Evolutionary conservation across 257 asterid species (phyloP).

Genomic region (Salvia splendens): DNA sequence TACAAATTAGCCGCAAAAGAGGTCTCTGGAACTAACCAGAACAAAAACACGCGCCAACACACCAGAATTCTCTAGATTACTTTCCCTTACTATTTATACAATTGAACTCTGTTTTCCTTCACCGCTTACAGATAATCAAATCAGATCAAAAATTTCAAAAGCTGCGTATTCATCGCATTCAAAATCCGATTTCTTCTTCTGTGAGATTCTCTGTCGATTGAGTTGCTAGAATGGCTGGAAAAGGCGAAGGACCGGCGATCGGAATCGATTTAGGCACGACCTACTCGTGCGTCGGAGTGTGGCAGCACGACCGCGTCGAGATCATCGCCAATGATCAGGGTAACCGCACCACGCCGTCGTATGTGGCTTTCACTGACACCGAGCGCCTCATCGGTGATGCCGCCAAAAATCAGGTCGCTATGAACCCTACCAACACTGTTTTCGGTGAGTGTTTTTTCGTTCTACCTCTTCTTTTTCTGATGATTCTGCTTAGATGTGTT

Average conservation of each 20-base stretch:
- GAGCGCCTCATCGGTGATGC: conserved; percentile 55
- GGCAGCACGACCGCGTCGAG: conserved; percentile 51
- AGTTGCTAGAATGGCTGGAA: conserved; percentile 37
- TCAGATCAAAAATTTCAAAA: background rate
- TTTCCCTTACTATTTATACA: conserved; percentile 16
- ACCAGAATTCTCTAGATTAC: conserved; percentile 23
- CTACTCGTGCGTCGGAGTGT: conserved; percentile 44
- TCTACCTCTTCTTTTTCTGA: background rate
- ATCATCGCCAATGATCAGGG: conserved; percentile 49
- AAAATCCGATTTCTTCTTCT: background rate
- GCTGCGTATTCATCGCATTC: no score
- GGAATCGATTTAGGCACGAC: conserved; percentile 49
- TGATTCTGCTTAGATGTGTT: background rate
- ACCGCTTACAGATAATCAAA: background rate
- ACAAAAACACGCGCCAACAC: background rate
- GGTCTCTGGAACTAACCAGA: conserved; percentile 30
- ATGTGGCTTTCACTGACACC: conserved; percentile 47
- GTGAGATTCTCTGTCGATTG: background rate
- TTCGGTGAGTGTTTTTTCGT: conserved; percentile 34
- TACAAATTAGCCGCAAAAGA: background rate
- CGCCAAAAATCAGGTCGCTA: conserved; percentile 52
- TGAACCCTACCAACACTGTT: conserved; percentile 49
- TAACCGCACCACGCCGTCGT: conserved; percentile 48
- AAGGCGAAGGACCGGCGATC: conserved; percentile 44
- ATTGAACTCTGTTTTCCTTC: background rate